Evolutionary conservation across 2,329 filamentous ascomycete genomes (phyloP), one percentile per base, ranked within the genome.

Genomic region (Arthrobotrys megalospora): DNA sequence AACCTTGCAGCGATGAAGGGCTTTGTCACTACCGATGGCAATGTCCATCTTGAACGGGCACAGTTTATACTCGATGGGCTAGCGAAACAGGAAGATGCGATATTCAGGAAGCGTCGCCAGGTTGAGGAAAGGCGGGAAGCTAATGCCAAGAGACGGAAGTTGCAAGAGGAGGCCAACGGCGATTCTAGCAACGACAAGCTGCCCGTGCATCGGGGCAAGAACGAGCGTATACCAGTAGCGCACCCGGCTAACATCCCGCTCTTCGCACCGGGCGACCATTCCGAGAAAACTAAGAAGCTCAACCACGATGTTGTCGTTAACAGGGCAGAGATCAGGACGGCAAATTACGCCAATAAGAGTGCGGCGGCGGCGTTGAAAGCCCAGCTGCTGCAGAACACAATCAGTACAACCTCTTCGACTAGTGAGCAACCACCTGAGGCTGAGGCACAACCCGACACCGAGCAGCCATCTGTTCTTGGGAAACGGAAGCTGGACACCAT

Each of bases 11-110:
- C 89, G 45, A 97, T 99, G 94, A 94, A 94, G 53, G 96, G 96
- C 11, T 99, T 97, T 84, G 88, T 99, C 64, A 99, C 96, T 50
- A 95, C 97, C 83, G 95, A 99, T 85, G 96, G 96, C 1, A 91
- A 92, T 81, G 94, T 98, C 78, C 92, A 98, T 83, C 88, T 99
- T 72, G 89, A 91, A 75, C 90, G 92, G 82, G 94, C 94, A 8
- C 96, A 99, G 83, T 88, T 91, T 81, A 98, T 99, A 82, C 87
- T 99, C 60, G 88, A 92, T 82, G 95, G 94, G 0, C 88, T 99
- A 19, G 96, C 93, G 0, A 95, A 92, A 84, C 93, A 97, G 84
- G 96, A 99, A 86, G 93, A 97, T 84, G 90, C 90, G 12, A 99
- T 99, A 73, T 99, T 99, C 85, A 91, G 90, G 82, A 90, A 93